Percentiles rank a stretch among this genome's conserved stretches.
phyloP scores from a whole-genome alignment of 2,329 filamentous ascomycete genomes.

The Colletotrichum salicis region DNA sequence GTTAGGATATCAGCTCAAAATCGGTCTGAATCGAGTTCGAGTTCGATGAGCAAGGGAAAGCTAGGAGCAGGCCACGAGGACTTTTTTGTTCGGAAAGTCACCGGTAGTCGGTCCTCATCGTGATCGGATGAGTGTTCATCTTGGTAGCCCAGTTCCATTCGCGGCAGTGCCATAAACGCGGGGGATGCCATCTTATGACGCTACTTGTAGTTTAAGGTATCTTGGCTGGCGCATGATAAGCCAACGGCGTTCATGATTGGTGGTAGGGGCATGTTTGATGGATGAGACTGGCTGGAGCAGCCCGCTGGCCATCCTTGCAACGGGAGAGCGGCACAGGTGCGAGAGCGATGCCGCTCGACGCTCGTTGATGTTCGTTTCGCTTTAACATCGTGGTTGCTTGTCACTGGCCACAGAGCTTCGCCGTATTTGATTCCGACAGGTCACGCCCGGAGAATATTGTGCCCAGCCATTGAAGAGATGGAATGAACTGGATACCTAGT shows the following conservation, averaged over 20 bases:
- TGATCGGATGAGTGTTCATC: background rate
- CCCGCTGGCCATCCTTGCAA: conserved; percentile 16
- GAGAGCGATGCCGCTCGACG: background rate
- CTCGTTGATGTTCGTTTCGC: background rate
- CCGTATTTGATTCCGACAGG: background rate
- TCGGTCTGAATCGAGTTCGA: background rate
- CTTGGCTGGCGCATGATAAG: conserved; percentile 22
- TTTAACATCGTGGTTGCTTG: background rate
- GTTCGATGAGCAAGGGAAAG: background rate
- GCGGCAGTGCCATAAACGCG: conserved; percentile 18
- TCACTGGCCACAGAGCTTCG: background rate
- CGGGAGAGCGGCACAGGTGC: background rate
- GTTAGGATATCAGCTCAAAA: background rate
- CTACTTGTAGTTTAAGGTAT: conserved; percentile 6
- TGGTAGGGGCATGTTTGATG: background rate
- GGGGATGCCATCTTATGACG: conserved; percentile 26
- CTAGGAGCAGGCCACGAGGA: background rate
- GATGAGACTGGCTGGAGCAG: conserved; percentile 2
- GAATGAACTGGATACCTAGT: no score
- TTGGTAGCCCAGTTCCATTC: conserved; percentile 5
- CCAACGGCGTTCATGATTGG: conserved; percentile 18
- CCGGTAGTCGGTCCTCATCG: background rate
- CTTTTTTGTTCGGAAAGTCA: background rate
- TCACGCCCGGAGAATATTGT: no score
- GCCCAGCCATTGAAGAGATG: no score